Conservation (phyloP, 2,329 filamentous ascomycete species). For the Calonectria fujianensis region DNA sequence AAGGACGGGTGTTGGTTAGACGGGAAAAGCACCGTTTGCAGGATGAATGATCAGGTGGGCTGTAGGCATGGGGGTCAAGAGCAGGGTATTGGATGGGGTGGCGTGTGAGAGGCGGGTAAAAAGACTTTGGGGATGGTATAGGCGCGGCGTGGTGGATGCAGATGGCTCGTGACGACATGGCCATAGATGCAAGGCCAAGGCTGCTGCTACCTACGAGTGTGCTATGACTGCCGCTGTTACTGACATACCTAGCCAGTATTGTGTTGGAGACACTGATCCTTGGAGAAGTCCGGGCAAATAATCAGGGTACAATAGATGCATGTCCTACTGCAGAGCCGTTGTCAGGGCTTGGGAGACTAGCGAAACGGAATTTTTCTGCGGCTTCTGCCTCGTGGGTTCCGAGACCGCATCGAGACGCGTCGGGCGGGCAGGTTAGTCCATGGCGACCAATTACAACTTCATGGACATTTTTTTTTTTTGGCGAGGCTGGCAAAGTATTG, state of each 20-base stretch:
- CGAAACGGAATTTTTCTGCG: slow-evolving; percentile 14
- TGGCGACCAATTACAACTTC: background rate
- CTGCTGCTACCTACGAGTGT: background rate
- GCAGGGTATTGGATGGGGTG: slow-evolving; percentile 16
- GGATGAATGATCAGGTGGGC: slow-evolving; percentile 1
- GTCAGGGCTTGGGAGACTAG: background rate
- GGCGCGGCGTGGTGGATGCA: slow-evolving; percentile 19
- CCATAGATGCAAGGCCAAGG: slow-evolving; percentile 5
- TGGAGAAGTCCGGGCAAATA: background rate
- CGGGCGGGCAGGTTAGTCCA: background rate
- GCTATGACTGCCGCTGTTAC: background rate
- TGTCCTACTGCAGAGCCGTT: background rate
- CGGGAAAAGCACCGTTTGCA: slow-evolving; percentile 24
- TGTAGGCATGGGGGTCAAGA: background rate
- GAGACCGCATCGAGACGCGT: background rate
- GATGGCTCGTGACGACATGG: slow-evolving; percentile 14
- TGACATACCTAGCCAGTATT: background rate
- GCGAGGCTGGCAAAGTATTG: background rate
- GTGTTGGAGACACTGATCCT: background rate
- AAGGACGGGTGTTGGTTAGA: slow-evolving; percentile 32
- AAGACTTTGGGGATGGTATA: slow-evolving; percentile 7
- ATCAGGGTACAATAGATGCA: background rate
- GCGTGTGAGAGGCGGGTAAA: slow-evolving; percentile 25
- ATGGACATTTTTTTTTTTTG: background rate
- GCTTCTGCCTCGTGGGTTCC: background rate